Conservation (phyloP, 768 basidiomycete species). For the Termitomyces sp. region DNA sequence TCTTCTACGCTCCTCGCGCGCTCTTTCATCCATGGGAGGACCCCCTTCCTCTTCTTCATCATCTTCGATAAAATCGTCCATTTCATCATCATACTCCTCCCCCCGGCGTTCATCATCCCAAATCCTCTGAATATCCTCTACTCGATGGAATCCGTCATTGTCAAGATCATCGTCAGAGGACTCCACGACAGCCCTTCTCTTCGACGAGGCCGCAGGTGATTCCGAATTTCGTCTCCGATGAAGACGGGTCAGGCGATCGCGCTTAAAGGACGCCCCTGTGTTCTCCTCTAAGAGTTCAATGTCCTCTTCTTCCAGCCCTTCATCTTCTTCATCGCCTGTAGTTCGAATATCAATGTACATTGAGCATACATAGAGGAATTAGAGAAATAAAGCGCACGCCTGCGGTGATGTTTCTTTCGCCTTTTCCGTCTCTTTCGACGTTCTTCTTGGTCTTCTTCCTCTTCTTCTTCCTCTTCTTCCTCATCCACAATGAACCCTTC, state of each 20-base stretch:
- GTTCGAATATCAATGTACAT: conserved; percentile 1
- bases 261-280: conserved; percentile 76
- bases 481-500: conserved; percentile 94
- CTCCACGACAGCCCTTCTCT: conserved; percentile 55
- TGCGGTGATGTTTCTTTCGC: conserved; percentile 63
- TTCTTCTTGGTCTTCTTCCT: conserved; percentile 61
- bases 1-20: conserved; percentile 69
- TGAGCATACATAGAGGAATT: conserved; percentile 5
- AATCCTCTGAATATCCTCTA: conserved; percentile 64
- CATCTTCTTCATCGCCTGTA: conserved; percentile 47
- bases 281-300: conserved; percentile 87
- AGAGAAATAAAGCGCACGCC: conserved; percentile 30
- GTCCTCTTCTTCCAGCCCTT: conserved; percentile 90
- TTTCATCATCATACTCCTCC: conserved; percentile 73
- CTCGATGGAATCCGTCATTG: conserved; percentile 47
- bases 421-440: conserved; percentile 60
- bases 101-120: conserved; percentile 80
- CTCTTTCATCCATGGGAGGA: conserved; percentile 67
- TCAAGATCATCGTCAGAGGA: conserved; percentile 81
- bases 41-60: conserved; percentile 78
- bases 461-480: conserved; percentile 85
- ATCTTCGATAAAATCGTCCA: conserved; percentile 78
- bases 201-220: conserved; percentile 61
- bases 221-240: conserved; percentile 73
- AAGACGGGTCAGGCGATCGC: conserved; percentile 59